Evolutionary conservation across 1,284 basidiomycete genomes (phyloP).

Genomic region (Abortiporus biennis): DNA sequence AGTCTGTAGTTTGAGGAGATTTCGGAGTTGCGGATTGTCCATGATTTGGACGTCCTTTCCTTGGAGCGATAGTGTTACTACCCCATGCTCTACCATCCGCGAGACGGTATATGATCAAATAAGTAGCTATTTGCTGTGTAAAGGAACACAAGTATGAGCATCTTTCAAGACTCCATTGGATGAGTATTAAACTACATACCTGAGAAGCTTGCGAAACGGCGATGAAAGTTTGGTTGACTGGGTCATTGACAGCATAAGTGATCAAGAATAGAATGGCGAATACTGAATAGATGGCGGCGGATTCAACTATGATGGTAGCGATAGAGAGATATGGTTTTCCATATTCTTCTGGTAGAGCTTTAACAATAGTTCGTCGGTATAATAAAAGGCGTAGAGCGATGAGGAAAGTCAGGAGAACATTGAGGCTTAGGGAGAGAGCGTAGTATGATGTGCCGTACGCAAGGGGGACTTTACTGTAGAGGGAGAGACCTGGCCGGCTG

Average conservation of each 20-base stretch:
- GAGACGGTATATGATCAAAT: slow-evolving; percentile 29
- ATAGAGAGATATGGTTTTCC: slow-evolving; percentile 6
- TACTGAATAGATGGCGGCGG: slow-evolving; percentile 18
- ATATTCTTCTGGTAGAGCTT: slow-evolving; percentile 27
- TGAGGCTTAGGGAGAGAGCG: slow-evolving; percentile 36
- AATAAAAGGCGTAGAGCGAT: slow-evolving; percentile 33
- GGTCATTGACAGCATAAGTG: slow-evolving; percentile 17
- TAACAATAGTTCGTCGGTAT: slow-evolving; percentile 28
- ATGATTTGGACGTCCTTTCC: too few species aligned
- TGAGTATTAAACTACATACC: slow-evolving; percentile 1
- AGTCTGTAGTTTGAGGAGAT: too few species aligned
- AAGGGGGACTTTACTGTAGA: slow-evolving; percentile 33
- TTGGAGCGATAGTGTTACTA: neutral
- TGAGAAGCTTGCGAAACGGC: slow-evolving; percentile 6
- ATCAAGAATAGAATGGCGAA: slow-evolving; percentile 38
- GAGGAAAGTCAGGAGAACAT: slow-evolving; percentile 38
- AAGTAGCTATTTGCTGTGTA: slow-evolving; percentile 33
- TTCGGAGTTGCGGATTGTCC: too few species aligned
- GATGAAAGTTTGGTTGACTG: slow-evolving; percentile 7
- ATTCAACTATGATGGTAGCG: slow-evolving; percentile 4
- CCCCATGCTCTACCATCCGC: slow-evolving; percentile 19
- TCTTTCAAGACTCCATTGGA: neutral
- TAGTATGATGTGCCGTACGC: slow-evolving; percentile 34
- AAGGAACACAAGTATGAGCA: neutral
- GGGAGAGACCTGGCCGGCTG: slow-evolving; percentile 30